Conservation (phyloP, 495 filamentous ascomycete species). For the Xylaria palmicola region DNA sequence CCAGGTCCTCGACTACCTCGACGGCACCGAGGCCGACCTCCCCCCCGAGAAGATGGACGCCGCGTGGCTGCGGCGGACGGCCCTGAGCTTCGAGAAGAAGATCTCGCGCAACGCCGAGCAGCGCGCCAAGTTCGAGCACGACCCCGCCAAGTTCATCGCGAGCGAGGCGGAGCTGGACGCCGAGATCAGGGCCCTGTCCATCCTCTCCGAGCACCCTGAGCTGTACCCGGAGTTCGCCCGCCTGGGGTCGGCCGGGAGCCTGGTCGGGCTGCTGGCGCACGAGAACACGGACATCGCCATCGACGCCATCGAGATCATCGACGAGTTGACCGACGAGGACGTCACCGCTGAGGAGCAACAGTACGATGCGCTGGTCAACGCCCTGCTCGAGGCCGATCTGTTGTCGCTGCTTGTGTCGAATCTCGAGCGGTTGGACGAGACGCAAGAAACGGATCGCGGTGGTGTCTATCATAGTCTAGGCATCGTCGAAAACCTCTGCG, state of each 20-base stretch:
- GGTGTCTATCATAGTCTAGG: slow-evolving; percentile 85
- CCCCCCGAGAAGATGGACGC: slow-evolving; percentile 74
- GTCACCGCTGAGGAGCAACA: slow-evolving; percentile 79
- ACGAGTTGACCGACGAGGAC: slow-evolving; percentile 93
- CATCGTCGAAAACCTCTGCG: slow-evolving; percentile 82
- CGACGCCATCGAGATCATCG: slow-evolving; percentile 83
- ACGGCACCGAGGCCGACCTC: slow-evolving; percentile 36
- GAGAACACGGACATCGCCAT: slow-evolving; percentile 98
- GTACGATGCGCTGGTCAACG: slow-evolving; percentile 78
- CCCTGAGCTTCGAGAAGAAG: slow-evolving; percentile 84
- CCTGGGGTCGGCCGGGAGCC: slow-evolving; percentile 69
- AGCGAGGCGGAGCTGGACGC: slow-evolving; percentile 88
- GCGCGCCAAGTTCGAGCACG: slow-evolving; percentile 79
- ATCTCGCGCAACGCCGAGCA: slow-evolving; percentile 92
- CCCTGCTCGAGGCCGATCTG: slow-evolving; percentile 79
- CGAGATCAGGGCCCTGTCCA: slow-evolving; percentile 83
- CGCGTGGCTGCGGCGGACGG: slow-evolving; percentile 79
- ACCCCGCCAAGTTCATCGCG: slow-evolving; percentile 75
- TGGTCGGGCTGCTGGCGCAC: slow-evolving; percentile 82
- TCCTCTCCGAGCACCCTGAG: slow-evolving; percentile 82
- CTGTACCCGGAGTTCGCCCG: slow-evolving; percentile 82
- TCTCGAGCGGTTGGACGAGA: slow-evolving; percentile 78
- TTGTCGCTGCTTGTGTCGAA: slow-evolving; percentile 82
- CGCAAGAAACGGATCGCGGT: slow-evolving; percentile 69
- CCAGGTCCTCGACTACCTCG: slow-evolving; percentile 85